Base-by-base conservation (phyloP, 2,329 filamentous ascomycete species). In the Talaromyces piceae region DNA sequence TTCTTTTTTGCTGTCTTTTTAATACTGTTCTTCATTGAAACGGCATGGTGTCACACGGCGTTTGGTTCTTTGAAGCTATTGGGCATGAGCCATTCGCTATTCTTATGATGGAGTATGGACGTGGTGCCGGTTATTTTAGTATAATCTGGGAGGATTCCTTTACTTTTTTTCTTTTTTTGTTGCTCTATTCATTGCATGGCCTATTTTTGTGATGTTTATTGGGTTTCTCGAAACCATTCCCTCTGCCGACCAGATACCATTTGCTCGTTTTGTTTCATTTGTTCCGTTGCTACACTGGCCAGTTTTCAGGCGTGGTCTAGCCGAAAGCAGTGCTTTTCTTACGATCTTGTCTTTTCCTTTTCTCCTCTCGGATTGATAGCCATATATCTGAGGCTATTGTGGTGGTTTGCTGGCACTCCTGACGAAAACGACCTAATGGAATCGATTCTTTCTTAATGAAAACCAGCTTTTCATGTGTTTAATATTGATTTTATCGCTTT, bases 201-300 rank as follows among this genome's bases (percentile, higher is more conserved):
- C 13, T 49, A 23, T 23, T 4, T 41, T 33, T 39, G 41, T 23
- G 27, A 30, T 48, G n/a, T 44, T 45, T 16, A 37, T 9, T 37
- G 16, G 33, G 33, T 20, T 37, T 37, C 33, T 37, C 33, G 16
- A 12, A 16, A 39, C 39, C 45, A 41, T 39, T 59, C 47, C 43
- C 48, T 39, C 16, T 55, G 53, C 45, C 56, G 52, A 56, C 56
- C 47, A 53, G 54, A 47, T 53, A 56, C 56, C 53, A 57, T 54
- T 49, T 46, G 49, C 52, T 50, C 37, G 37, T 52, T 51, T 51
- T 54, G 57, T 50, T 45, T 31, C 48, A 26, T 45, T 50, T 56
- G 51, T 31, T 26, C 8, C n/a, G n/a, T n/a, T n/a, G n/a, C 25
- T 26, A 20, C 20, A 11, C 33, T 13, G n/a, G 25, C 7, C 26